Evolutionary conservation across 192 early-diverging fungal species (phyloP).

Genomic region (Pecoramyces ruminantium): DNA sequence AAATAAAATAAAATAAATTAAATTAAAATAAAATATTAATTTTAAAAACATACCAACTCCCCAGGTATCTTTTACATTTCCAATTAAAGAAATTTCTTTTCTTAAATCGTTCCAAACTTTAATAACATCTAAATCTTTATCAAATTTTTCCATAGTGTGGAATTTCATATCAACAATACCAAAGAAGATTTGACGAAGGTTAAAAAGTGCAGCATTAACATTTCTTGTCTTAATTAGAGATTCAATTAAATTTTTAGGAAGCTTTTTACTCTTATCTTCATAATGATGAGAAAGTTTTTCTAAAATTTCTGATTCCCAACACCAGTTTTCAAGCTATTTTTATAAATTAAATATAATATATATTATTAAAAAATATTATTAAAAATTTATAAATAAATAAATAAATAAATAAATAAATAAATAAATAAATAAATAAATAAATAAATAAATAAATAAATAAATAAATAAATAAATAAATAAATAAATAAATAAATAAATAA

Average conservation of each 20-base stretch:
- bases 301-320: slow-evolving; percentile 15
- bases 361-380: too few species aligned
- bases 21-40: slow-evolving; percentile 10
- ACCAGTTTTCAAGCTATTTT: slow-evolving; percentile 8
- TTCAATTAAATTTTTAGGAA: slow-evolving; percentile 53
- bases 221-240: slow-evolving; percentile 54
- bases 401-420: too few species aligned
- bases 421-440: too few species aligned
- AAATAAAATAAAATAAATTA: slow-evolving; percentile 16
- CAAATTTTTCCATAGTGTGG: slow-evolving; percentile 36
- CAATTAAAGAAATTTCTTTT: background rate
- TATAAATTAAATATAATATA: too few species aligned
- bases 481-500: too few species aligned
- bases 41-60: background rate
- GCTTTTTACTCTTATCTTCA: slow-evolving; percentile 36
- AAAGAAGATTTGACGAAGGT: slow-evolving; percentile 62
- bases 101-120: slow-evolving; percentile 1
- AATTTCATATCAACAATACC: slow-evolving; percentile 59
- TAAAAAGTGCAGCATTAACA: slow-evolving; percentile 51
- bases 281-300: slow-evolving; percentile 45
- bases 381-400: too few species aligned
- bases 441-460: too few species aligned
- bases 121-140: slow-evolving; percentile 13
- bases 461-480: too few species aligned
- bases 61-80: background rate